Base-by-base conservation (phyloP, 441 rosid genomes). In the Codiaeum variegatum region DNA sequence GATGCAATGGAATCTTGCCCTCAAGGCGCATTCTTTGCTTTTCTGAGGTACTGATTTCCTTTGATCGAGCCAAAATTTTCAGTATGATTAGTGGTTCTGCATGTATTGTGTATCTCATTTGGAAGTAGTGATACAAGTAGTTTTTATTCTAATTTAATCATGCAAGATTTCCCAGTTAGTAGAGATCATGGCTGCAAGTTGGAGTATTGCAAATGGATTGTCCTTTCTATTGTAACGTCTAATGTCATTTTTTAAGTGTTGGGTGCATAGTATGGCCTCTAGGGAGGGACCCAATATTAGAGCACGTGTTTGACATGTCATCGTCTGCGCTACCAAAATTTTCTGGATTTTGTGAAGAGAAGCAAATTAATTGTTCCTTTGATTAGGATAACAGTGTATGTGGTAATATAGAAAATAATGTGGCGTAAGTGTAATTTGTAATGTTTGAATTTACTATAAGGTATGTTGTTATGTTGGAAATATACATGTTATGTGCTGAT, bases 1-100 rank as follows among this genome's bases (percentile, higher is more conserved):
- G 91, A 55, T 78, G 80, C 68, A 63, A 74, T 60, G 96, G 97
- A 62, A 79, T 93, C 83, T 77, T 84, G 62, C 82, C 95, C 54
- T 88, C 95, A 71, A 87, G 81, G 76, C 86, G 80, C 73, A 73
- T 94, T 75, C 96, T 94, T 82, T 94, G 97, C 83, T 91, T 94
- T 83, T 84, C 97, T 1, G 98, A 94, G 96, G 97, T 94, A 89
- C 56, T 36, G 36, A 36, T 73, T 62, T 56, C 63, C 42, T 65
- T 66, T 59, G 54, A 68, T 77, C 44, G n/a, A 63, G 73, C n/a
- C 19, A 36, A 7, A 28, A 55, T 47, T 73, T 29, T 55, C 12
- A 38, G 47, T 51, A 34, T 29, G 60, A 7, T 47, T 69, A 12
- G 15, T 66, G 40, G 60, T 36, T 36, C 56, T 66, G 15, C 31